Conservation (phyloP, 495 filamentous ascomycete species). For the Tuber borchii region DNA sequence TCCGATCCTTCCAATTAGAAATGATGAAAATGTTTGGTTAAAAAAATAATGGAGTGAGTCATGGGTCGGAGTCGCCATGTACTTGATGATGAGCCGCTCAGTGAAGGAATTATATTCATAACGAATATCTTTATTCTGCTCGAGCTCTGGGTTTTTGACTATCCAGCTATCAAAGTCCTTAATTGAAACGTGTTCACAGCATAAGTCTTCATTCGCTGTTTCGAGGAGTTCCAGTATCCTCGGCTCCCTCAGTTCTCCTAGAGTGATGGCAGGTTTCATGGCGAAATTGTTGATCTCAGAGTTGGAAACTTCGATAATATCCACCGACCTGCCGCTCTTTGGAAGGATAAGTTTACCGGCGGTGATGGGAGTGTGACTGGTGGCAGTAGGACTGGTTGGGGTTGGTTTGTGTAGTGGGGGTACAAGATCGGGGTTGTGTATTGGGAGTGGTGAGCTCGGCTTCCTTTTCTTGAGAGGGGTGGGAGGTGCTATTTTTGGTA, state of each 20-base stretch:
- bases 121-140: not conserved
- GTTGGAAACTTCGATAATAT: too few species aligned
- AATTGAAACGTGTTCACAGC: not conserved
- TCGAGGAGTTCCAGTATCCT: not conserved
- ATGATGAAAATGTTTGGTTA: not conserved
- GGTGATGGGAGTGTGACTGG: too few species aligned
- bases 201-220: not conserved
- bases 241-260: not conserved
- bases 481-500: not conserved
- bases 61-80: not conserved
- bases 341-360: too few species aligned
- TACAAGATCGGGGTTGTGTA: not conserved
- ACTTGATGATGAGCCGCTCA: not conserved
- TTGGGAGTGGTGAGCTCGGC: not conserved
- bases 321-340: too few species aligned
- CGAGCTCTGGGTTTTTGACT: not conserved
- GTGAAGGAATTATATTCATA: not conserved
- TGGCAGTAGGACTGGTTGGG: slow-evolving; percentile 34
- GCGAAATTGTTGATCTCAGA: too few species aligned
- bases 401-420: not conserved
- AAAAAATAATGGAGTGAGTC: not conserved
- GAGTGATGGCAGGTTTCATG: not conserved
- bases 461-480: not conserved
- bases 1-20: not conserved
- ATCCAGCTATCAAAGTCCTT: not conserved